Conservation (phyloP, 2,329 filamentous ascomycete species). For the Aspergillus unguis region DNA sequence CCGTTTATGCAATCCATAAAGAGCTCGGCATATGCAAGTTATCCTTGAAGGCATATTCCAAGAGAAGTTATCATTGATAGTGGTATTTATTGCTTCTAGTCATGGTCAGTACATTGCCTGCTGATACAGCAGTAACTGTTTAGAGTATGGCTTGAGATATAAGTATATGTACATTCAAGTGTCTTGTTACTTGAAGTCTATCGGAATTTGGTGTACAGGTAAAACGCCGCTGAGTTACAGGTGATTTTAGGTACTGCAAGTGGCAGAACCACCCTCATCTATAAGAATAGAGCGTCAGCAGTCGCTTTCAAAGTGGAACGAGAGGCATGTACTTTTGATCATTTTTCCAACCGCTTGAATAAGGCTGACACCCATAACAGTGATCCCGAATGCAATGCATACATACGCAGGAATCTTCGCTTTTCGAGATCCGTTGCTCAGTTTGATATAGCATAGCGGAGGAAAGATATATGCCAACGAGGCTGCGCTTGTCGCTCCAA, state of each 20-base stretch:
- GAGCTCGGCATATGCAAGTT: neutral
- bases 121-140: neutral
- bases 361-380: constrained; percentile 78
- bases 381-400: constrained; percentile 73
- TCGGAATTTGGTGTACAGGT: constrained; percentile 3
- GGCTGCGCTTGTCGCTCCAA: constrained; percentile 91
- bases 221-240: neutral
- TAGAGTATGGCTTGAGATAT: neutral
- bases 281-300: constrained; percentile 14
- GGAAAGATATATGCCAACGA: constrained; percentile 93
- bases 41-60: neutral
- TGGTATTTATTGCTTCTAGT: neutral
- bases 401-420: constrained; percentile 68
- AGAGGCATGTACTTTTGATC: constrained; percentile 37
- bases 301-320: neutral
- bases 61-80: neutral
- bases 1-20: neutral
- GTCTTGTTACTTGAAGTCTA: constrained; percentile 10
- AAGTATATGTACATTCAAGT: constrained; percentile 12
- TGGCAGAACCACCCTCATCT: constrained; percentile 35
- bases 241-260: constrained; percentile 25
- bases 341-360: constrained; percentile 71
- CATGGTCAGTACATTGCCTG: neutral
- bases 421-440: constrained; percentile 73
- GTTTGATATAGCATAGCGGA: constrained; percentile 90